Evolutionary conservation across 1,284 basidiomycete species (phyloP), one percentile per base, ranked within the genome.

Genomic region (Ceratobasidium sp.): DNA sequence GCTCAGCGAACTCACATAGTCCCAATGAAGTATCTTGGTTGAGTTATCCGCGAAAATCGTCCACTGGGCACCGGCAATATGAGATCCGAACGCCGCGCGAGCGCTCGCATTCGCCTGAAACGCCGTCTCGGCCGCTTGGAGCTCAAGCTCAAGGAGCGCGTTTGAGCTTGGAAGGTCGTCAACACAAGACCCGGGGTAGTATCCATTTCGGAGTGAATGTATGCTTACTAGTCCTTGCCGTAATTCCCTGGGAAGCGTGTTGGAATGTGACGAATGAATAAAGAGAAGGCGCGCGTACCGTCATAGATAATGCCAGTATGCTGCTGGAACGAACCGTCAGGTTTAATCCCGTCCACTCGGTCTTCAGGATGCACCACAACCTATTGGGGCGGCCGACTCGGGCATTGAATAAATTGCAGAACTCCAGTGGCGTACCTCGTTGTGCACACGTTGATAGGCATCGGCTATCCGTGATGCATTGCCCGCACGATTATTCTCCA

Each of bases 311-410:
- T 82, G 5, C 88, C 88, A 9, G 79, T 80, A 78, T 90, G 90
- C 80, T 90, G 88, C 4, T 85, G 84, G 78, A 91, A 91, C 73
- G 85, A 86, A 0, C 89, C 89, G 78, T 92, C 90, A 0, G 85
- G 81, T 39, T 87, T 83, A 73, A 91, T 90, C 0, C 89, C 89
- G 79, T 91, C 89, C 16, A 83, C 84, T 76, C 79, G 83, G 19
- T 84, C 75, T 0, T 77, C 81, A 74, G 84, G 81, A 76, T 86
- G 82, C 7, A 89, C 80, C 1, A 84, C 80, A 6, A 90, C 66
- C 58, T 77, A 59, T 34, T 54, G 41, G 54, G 63, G 31, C 34
- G 54, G 27, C 61, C 24, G 8, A 41, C 8, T 71, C 24, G 8
- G 54, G 3, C 11, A 34, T 19, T 7, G 29, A 22, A 39, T 22